phyloP scores from a whole-genome alignment of 768 basidiomycete species.

The Termitomyces eurrhizus region DNA sequence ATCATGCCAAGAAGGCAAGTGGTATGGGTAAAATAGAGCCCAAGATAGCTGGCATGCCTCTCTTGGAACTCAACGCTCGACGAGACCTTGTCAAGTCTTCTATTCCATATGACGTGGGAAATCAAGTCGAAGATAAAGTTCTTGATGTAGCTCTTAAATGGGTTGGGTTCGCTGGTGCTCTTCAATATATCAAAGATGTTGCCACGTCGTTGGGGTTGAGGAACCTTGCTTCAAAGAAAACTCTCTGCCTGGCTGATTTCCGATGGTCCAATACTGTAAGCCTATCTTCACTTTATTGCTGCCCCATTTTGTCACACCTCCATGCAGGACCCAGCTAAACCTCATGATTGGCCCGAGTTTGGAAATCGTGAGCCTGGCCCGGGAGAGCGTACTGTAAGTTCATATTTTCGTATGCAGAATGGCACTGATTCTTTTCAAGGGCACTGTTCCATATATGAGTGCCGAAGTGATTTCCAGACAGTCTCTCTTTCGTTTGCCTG shows the following conservation, averaged over 20 bases:
- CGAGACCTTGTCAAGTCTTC: too few species aligned
- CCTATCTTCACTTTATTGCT: background rate
- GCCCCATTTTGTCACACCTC: background rate
- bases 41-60: background rate
- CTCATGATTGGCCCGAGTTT: background rate
- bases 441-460: background rate
- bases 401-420: background rate
- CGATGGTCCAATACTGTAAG: background rate
- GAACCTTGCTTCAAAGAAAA: background rate
- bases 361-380: background rate
- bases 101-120: too few species aligned
- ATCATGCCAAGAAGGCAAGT: background rate
- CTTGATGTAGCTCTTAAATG: background rate
- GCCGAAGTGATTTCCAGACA: background rate
- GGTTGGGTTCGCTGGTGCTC: rapidly evolving
- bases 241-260: background rate
- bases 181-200: background rate
- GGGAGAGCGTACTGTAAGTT: background rate
- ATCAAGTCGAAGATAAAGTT: too few species aligned
- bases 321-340: background rate
- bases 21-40: background rate
- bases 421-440: background rate
- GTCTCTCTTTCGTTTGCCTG: background rate
- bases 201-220: background rate
- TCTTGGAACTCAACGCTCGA: too few species aligned